Conservation (phyloP, 257 asterid species). For the Cynanchum wilfordii region DNA sequence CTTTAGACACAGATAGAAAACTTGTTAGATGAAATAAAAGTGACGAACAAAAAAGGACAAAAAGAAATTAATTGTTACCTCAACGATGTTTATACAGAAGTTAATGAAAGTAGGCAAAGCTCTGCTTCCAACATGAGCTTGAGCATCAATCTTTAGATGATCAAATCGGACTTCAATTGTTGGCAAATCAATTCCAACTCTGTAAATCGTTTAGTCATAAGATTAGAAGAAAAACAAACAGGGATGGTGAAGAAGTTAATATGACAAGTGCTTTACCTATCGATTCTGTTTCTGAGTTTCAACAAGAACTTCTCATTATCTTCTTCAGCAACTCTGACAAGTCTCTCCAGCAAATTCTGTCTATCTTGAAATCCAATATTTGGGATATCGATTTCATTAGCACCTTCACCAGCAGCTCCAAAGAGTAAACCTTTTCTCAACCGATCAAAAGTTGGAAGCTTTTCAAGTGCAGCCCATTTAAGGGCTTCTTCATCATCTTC, state of each 20-base stretch:
- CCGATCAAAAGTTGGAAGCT: constrained; percentile 62
- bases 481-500: constrained; percentile 74
- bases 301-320: constrained; percentile 63
- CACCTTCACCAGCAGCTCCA: constrained; percentile 44
- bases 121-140: constrained; percentile 48
- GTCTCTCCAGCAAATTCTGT: constrained; percentile 40
- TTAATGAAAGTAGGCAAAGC: constrained; percentile 50
- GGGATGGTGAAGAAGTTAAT: not conserved
- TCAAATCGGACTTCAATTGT: constrained; percentile 68
- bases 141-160: constrained; percentile 51
- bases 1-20: constrained; percentile 1
- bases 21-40: not conserved
- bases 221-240: not conserved
- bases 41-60: too few relatives aligned
- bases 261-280: constrained; percentile 32
- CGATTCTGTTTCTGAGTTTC: constrained; percentile 54
- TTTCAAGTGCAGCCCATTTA: constrained; percentile 66
- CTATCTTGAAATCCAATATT: constrained; percentile 45
- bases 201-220: constrained; percentile 14
- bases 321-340: constrained; percentile 41
- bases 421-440: constrained; percentile 53
- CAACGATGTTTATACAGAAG: constrained; percentile 40
- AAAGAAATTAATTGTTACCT: constrained; percentile 38
- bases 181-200: constrained; percentile 68
- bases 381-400: constrained; percentile 42